Evolutionary conservation across 2,329 filamentous ascomycete genomes (phyloP).

Genomic region (Cytospora paraplurivora): DNA sequence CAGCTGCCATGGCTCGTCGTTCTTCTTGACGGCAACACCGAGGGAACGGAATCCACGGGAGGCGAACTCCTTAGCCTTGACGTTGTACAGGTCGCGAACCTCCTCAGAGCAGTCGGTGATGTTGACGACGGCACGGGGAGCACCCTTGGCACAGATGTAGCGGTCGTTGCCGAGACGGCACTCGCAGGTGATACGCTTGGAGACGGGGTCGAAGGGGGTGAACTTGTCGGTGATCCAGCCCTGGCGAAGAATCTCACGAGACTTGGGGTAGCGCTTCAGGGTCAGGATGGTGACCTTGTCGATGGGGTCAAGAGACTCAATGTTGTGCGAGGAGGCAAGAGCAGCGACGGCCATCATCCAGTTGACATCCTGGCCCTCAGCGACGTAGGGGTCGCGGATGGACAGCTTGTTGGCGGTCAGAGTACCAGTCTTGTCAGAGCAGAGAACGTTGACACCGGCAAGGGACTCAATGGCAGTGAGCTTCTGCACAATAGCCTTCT

Average conservation of each 20-base stretch:
- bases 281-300: slow-evolving; percentile 79
- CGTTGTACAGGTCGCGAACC: slow-evolving; percentile 66
- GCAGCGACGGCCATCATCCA: slow-evolving; percentile 84
- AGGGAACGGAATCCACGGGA: slow-evolving; percentile 79
- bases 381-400: slow-evolving; percentile 75
- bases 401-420: slow-evolving; percentile 74
- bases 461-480: slow-evolving; percentile 77
- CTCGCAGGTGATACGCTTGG: slow-evolving; percentile 74
- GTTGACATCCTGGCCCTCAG: slow-evolving; percentile 76
- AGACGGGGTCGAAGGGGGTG: slow-evolving; percentile 77
- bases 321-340: slow-evolving; percentile 76
- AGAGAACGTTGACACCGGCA: slow-evolving; percentile 75
- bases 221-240: slow-evolving; percentile 79
- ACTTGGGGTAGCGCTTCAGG: slow-evolving; percentile 75
- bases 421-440: slow-evolving; percentile 82
- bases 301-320: slow-evolving; percentile 77
- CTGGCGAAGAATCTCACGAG: slow-evolving; percentile 72
- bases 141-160: slow-evolving; percentile 76
- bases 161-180: slow-evolving; percentile 69
- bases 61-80: slow-evolving; percentile 75
- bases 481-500: slow-evolving; percentile 80
- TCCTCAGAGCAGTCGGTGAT: slow-evolving; percentile 69
- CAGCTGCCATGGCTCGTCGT: slow-evolving; percentile 57
- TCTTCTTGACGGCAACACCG: slow-evolving; percentile 64
- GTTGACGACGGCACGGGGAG: slow-evolving; percentile 73